phyloP scores from a whole-genome alignment of 495 filamentous ascomycete genomes.

The Cairneyella variabilis region DNA sequence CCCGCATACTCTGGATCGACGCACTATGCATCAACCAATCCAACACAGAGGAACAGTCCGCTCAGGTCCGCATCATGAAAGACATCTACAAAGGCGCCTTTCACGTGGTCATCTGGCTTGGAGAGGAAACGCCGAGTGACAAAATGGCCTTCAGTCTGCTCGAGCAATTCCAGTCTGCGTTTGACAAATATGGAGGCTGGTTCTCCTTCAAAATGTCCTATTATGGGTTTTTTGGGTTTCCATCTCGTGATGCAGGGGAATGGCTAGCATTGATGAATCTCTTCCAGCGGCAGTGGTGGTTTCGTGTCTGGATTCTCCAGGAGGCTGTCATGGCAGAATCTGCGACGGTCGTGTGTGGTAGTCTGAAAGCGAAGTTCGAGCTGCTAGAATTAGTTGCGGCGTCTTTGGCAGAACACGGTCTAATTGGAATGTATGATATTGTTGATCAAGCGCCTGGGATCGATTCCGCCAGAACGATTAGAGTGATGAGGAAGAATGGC shows the following conservation, averaged over 20 bases:
- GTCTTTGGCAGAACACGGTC: background rate
- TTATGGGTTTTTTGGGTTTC: background rate
- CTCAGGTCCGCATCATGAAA: constrained; percentile 24
- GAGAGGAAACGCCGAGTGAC: background rate
- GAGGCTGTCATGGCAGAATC: background rate
- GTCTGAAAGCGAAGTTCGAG: background rate
- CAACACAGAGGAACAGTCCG: constrained; percentile 16
- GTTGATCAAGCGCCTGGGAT: background rate
- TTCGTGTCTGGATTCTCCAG: background rate
- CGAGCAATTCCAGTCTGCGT: background rate
- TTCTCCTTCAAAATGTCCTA: no score
- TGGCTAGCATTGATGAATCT: background rate
- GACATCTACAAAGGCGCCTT: constrained; percentile 14
- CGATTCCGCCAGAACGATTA: background rate
- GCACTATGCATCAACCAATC: constrained; percentile 28
- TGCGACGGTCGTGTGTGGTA: background rate
- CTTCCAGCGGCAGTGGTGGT: background rate
- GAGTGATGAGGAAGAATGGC: background rate
- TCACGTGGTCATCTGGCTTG: background rate
- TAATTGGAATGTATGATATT: background rate
- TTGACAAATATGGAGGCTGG: background rate
- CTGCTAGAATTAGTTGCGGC: background rate
- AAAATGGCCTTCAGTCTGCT: background rate
- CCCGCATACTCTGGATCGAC: constrained; percentile 23
- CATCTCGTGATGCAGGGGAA: background rate